Evolutionary conservation across 1,284 basidiomycete species (phyloP).

Genomic region (Heliocybe sulcata): DNA sequence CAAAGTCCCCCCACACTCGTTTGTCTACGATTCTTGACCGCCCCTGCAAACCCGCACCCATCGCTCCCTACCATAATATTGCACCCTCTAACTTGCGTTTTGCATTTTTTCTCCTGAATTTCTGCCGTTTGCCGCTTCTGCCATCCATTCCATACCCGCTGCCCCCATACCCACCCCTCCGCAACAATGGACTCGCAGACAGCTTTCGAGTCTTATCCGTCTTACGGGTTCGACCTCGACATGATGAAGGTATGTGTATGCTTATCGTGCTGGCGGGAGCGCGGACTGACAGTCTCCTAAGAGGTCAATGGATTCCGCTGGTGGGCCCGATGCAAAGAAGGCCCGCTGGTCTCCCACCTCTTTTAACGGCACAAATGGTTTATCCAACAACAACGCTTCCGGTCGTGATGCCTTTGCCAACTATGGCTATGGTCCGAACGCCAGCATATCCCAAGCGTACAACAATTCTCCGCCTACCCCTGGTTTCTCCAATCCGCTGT

Average conservation of each 20-base stretch:
- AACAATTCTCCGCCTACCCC: slow-evolving; percentile 39
- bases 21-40: not conserved
- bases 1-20: slow-evolving; percentile 1
- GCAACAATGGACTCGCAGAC: slow-evolving; percentile 45
- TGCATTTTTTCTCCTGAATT: slow-evolving; percentile 2
- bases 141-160: slow-evolving; percentile 2
- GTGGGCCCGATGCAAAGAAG: slow-evolving; percentile 81
- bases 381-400: slow-evolving; percentile 26
- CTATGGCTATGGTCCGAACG: slow-evolving; percentile 77
- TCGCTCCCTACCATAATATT: slow-evolving; percentile 1
- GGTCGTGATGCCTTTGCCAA: slow-evolving; percentile 67
- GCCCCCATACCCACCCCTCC: not conserved
- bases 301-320: slow-evolving; percentile 74
- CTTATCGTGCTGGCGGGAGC: not conserved
- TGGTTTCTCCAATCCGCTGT: slow-evolving; percentile 47
- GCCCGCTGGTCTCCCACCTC: slow-evolving; percentile 77
- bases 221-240: slow-evolving; percentile 71
- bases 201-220: slow-evolving; percentile 56
- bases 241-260: slow-evolving; percentile 70
- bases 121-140: slow-evolving; percentile 2
- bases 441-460: slow-evolving; percentile 46
- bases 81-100: slow-evolving; percentile 2
- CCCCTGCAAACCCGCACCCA: not conserved
- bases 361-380: slow-evolving; percentile 34
- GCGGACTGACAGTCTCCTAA: slow-evolving; percentile 17